These are phyloP conservation scores for Grifola frondosa DNA, from an alignment of 1,284 basidiomycete species.

Conservation along the genomic window DNA sequence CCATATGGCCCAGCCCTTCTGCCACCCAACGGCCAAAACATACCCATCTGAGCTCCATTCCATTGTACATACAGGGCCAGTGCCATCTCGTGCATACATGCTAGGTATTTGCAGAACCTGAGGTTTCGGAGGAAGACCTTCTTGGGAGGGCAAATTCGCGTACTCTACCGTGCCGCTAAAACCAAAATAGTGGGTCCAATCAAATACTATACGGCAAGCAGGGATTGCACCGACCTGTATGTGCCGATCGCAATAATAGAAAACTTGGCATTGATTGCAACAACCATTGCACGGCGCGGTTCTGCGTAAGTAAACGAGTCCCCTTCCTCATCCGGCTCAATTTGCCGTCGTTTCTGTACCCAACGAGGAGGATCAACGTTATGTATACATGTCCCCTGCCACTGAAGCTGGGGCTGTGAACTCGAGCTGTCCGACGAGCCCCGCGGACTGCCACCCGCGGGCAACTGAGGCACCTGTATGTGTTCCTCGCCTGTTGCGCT, in stretches of 20 bases:
- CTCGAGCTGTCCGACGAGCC: constrained; percentile 21
- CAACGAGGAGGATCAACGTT: constrained; percentile 68
- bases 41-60: constrained; percentile 97
- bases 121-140: constrained; percentile 50
- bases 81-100: constrained; percentile 50
- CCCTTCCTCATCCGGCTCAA: constrained; percentile 46
- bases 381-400: constrained; percentile 71
- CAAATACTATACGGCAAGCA: too few relatives aligned
- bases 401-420: constrained; percentile 29
- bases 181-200: constrained; percentile 7
- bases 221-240: constrained; percentile 49
- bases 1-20: constrained; percentile 88
- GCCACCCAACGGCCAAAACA: constrained; percentile 95
- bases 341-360: constrained; percentile 67
- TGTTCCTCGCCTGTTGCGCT: constrained; percentile 18
- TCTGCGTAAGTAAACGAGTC: constrained; percentile 50
- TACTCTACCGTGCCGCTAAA: constrained; percentile 61
- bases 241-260: constrained; percentile 86
- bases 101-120: constrained; percentile 57
- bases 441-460: constrained; percentile 14
- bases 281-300: constrained; percentile 60
- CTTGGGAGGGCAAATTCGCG: constrained; percentile 63
- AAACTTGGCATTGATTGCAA: constrained; percentile 82
- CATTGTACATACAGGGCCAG: constrained; percentile 75
- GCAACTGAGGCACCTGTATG: constrained; percentile 11